These are phyloP conservation scores for Aspergillus floridensis DNA, from an alignment of 2,329 filamentous ascomycete genomes.

Conservation along the genomic window DNA sequence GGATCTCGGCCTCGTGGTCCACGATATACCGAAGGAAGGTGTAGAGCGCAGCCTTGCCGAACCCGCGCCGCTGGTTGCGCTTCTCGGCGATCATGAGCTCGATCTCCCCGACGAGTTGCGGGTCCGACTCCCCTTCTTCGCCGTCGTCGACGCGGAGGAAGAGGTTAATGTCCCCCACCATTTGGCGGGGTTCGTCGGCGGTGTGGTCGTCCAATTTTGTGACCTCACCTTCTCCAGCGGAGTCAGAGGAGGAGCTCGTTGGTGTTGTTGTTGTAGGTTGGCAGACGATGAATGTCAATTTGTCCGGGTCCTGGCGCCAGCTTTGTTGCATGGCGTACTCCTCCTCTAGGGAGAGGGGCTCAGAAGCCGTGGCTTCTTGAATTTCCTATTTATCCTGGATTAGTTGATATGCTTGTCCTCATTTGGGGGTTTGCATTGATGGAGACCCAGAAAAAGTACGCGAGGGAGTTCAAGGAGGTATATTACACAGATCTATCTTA, in stretches of 20 bases:
- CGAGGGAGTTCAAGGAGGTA: too few relatives aligned
- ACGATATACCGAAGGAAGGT: slow-evolving; percentile 69
- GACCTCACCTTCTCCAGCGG: background rate
- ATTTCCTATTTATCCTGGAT: slow-evolving; percentile 52
- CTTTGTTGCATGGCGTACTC: slow-evolving; percentile 89
- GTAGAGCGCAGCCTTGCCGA: slow-evolving; percentile 64
- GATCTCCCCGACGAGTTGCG: slow-evolving; percentile 63
- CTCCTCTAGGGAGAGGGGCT: slow-evolving; percentile 73
- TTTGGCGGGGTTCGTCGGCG: slow-evolving; percentile 55
- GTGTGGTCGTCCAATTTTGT: slow-evolving; percentile 29
- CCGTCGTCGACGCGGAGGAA: slow-evolving; percentile 67
- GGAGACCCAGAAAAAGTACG: too few relatives aligned
- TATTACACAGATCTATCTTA: slow-evolving; percentile 23
- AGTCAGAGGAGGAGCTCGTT: background rate
- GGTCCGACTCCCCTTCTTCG: slow-evolving; percentile 40
- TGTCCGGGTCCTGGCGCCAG: slow-evolving; percentile 79
- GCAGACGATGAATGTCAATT: slow-evolving; percentile 89
- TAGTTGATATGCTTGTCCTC: slow-evolving; percentile 8
- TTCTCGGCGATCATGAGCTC: slow-evolving; percentile 79
- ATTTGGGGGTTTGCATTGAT: background rate
- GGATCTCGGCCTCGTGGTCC: slow-evolving; percentile 52
- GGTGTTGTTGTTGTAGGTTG: slow-evolving; percentile 37
- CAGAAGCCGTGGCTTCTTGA: slow-evolving; percentile 81
- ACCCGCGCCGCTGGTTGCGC: slow-evolving; percentile 58
- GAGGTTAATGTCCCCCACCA: slow-evolving; percentile 76